These are phyloP conservation scores for Paulownia fortunei DNA, from an alignment of 257 asterid species.

Conservation along the genomic window DNA sequence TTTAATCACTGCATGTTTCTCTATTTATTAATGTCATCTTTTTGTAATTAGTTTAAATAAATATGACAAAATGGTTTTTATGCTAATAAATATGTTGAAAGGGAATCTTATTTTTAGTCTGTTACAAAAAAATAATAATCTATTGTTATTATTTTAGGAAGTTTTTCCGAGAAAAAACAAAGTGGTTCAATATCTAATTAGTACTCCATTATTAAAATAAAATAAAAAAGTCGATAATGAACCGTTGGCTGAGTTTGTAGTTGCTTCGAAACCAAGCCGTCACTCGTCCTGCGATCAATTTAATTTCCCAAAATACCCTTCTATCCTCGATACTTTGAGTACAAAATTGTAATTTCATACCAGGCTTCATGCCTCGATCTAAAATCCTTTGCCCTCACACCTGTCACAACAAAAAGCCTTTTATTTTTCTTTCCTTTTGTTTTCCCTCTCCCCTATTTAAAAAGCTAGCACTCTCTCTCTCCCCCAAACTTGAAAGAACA, in stretches of 20 bases:
- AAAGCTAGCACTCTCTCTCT: conserved; percentile 11
- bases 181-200: no score
- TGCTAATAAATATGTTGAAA: no score
- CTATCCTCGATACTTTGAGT: neutral
- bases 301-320: conserved; percentile 31
- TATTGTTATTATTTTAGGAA: no score
- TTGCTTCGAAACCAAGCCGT: conserved; percentile 33
- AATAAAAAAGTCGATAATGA: no score
- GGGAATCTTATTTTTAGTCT: no score
- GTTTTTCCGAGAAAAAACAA: no score
- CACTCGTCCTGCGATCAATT: neutral
- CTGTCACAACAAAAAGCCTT: neutral
- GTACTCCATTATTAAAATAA: no score
- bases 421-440: neutral
- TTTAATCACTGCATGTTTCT: no score
- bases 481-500: neutral
- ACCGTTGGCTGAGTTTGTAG: conserved; percentile 16
- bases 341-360: conserved; percentile 10
- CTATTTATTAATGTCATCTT: no score
- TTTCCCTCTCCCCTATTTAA: conserved; percentile 42
- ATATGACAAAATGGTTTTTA: no score
- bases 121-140: no score
- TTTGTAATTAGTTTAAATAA: no score
- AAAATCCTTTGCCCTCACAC: neutral
- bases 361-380: neutral